Base-by-base conservation (phyloP, 2,329 filamentous ascomycete species). In the Colletotrichum euphorbiae region DNA sequence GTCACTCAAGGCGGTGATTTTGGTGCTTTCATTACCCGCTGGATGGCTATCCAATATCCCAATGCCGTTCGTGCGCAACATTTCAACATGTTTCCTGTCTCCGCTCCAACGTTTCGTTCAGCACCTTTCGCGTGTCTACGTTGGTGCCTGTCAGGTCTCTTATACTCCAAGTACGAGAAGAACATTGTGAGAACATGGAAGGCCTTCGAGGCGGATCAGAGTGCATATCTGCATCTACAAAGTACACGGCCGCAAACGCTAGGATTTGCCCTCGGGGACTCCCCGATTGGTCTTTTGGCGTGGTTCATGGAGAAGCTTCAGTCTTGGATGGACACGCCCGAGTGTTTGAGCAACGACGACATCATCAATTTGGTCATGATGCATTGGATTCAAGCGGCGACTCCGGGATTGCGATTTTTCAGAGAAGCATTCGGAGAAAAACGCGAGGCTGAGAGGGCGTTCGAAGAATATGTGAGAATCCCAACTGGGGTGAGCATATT, bases 1-100 rank as follows among this genome's bases (percentile, higher is more conserved):
- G 72, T 77, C 4, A 70, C 70, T 2, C 77, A 79, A 28, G 76
- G 74, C 3, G 77, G 77, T 1, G 77, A 79, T 24, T 72, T 73
- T 58, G 77, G 76, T 6, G 66, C 62, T 17, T 48, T 72, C 36
- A 72, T 75, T 11, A 42, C 52, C 3, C 70, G 71, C 8, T 66
- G 62, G 21, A 56, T 72, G 3, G 71, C 69, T 2, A 48, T 67
- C 8, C 60, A 69, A 6, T 54, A 62, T 21, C 68, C 70, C 12
- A 19, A 31, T 7, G 56, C 31, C 19, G 24, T 69, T 3, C 24
- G 43, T 3, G 50, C 67, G 3, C 67, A 63, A 6, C 70, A 71
- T 31, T 51, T 70, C 12, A 65, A 67, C 60, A 65, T 62, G 56
- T 62, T 67, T 7, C 62, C 55, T 4, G 70, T 40, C 24, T 71